phyloP scores from a whole-genome alignment of 495 filamentous ascomycete genomes.

The Penicillium coffeae region DNA sequence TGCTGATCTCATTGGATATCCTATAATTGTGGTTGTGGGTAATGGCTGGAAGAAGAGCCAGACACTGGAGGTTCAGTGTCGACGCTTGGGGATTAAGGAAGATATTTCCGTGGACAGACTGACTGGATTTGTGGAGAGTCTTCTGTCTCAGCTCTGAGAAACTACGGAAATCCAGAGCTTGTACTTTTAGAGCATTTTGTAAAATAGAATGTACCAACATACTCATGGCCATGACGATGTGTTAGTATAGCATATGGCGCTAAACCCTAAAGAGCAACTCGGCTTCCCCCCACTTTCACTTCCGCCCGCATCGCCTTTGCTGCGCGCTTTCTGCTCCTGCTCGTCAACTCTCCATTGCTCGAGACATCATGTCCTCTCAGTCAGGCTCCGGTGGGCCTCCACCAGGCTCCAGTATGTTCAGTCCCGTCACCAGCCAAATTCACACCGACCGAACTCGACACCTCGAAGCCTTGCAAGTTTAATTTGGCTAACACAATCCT shows the following conservation, averaged over 20 bases:
- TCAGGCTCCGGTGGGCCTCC: constrained; percentile 30
- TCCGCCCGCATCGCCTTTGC: constrained; percentile 16
- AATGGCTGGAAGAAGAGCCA: constrained; percentile 63
- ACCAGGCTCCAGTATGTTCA: constrained; percentile 27
- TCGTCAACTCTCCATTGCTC: background rate
- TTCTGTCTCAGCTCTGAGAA: constrained; percentile 41
- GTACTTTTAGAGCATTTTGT: too few relatives aligned
- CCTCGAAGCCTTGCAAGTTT: background rate
- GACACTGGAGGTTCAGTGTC: constrained; percentile 74
- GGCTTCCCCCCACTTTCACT: constrained; percentile 16
- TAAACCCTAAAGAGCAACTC: constrained; percentile 13
- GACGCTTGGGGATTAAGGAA: constrained; percentile 49
- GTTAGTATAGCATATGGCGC: background rate
- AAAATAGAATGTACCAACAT: too few relatives aligned
- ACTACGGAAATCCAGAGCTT: too few relatives aligned
- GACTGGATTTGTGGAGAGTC: constrained; percentile 30
- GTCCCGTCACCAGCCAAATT: background rate
- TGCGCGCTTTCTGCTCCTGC: background rate
- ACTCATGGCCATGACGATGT: background rate
- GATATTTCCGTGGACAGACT: constrained; percentile 44
- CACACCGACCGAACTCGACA: background rate
- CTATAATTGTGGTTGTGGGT: constrained; percentile 74
- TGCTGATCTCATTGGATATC: constrained; percentile 86
- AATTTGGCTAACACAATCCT: background rate
- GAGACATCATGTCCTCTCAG: constrained; percentile 20